These are phyloP conservation scores for Lactarius sp. DNA, from an alignment of 768 basidiomycete species.

Conservation along the genomic window DNA sequence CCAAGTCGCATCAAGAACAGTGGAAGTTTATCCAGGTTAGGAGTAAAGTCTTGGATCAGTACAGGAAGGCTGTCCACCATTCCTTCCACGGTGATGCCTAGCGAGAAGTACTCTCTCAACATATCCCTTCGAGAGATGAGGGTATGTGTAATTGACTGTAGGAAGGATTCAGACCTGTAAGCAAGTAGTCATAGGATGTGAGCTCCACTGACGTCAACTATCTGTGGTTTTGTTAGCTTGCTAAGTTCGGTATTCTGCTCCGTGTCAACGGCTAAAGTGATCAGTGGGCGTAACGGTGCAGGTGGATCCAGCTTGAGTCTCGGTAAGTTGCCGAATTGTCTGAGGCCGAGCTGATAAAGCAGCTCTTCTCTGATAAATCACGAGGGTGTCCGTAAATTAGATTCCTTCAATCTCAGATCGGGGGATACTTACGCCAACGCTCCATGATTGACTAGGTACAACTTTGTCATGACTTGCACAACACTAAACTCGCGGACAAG, in stretches of 20 bases:
- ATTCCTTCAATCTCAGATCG: too few species aligned
- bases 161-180: not conserved
- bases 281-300: slow-evolving; percentile 61
- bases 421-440: slow-evolving; percentile 63
- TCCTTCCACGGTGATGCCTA: slow-evolving; percentile 64
- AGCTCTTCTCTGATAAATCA: slow-evolving; percentile 72
- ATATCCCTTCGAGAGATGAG: slow-evolving; percentile 66
- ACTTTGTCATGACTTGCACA: slow-evolving; percentile 80
- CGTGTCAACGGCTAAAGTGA: slow-evolving; percentile 73
- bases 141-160: slow-evolving; percentile 59
- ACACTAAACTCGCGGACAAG: slow-evolving; percentile 66
- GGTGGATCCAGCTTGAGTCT: slow-evolving; percentile 79
- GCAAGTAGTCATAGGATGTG: not conserved
- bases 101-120: slow-evolving; percentile 88
- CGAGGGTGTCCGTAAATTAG: not conserved
- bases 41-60: slow-evolving; percentile 81
- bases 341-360: slow-evolving; percentile 88
- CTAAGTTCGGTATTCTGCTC: slow-evolving; percentile 52
- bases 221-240: slow-evolving; percentile 51
- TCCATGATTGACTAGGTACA: slow-evolving; percentile 87
- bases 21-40: slow-evolving; percentile 87
- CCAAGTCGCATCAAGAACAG: slow-evolving; percentile 87
- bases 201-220: slow-evolving; percentile 57
- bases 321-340: slow-evolving; percentile 84
- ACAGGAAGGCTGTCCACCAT: slow-evolving; percentile 74